Evolutionary conservation across 2,329 filamentous ascomycete genomes (phyloP).

Genomic region (Venturia pyrina): DNA sequence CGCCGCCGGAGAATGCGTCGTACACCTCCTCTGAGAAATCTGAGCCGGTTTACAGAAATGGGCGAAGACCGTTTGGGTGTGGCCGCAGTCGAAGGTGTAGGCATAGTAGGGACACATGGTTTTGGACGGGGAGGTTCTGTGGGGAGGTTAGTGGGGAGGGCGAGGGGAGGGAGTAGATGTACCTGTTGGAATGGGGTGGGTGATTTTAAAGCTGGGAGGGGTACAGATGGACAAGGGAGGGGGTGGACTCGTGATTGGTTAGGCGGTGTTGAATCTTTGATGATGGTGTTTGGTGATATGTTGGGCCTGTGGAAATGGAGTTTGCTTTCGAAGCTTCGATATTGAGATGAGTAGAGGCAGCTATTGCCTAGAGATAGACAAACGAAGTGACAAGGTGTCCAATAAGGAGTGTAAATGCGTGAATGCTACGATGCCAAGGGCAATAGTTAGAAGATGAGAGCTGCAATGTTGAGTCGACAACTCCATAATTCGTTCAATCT

Average conservation of each 20-base stretch:
- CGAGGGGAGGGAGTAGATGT: background rate
- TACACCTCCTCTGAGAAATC: background rate
- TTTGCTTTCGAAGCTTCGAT: too few species aligned
- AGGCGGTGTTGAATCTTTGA: background rate
- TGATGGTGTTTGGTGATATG: background rate
- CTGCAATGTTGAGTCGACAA: background rate
- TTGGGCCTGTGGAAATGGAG: background rate
- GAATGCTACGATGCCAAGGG: background rate
- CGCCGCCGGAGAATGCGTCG: background rate
- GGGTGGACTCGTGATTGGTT: background rate
- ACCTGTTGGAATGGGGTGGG: background rate
- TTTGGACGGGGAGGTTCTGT: background rate
- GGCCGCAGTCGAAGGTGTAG: slow-evolving; percentile 11
- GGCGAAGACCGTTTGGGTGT: slow-evolving; percentile 7
- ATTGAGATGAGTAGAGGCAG: background rate
- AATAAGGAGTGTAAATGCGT: background rate
- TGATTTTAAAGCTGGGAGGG: background rate
- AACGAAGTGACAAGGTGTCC: background rate
- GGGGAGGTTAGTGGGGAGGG: background rate
- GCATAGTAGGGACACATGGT: slow-evolving; percentile 10
- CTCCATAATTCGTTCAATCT: background rate
- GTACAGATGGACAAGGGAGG: too few species aligned
- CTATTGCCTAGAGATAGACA: background rate
- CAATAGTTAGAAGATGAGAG: background rate
- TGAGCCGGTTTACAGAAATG: background rate